These are phyloP conservation scores for Chrysanthemum lavandulifolium DNA, from an alignment of 129 eudicot genomes.

Conservation along the genomic window DNA sequence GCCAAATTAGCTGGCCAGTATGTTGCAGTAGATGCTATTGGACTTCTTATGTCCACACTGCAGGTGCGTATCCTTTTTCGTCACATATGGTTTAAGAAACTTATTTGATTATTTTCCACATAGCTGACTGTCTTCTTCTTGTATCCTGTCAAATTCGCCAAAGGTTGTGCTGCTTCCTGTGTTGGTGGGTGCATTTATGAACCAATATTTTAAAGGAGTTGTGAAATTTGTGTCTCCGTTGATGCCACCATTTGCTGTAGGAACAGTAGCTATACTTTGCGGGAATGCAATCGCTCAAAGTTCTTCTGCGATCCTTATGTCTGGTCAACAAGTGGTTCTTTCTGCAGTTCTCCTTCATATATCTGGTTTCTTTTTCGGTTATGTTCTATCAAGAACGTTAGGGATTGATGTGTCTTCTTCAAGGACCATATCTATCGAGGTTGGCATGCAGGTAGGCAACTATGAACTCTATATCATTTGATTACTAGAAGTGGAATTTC, in stretches of 20 bases:
- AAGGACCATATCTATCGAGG: slow-evolving; percentile 89
- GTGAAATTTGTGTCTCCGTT: slow-evolving; percentile 72
- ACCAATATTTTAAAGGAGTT: slow-evolving; percentile 70
- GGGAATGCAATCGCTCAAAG: slow-evolving; percentile 94
- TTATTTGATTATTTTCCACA: neutral
- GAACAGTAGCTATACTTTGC: slow-evolving; percentile 88
- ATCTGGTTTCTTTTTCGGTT: slow-evolving; percentile 84
- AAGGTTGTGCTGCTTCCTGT: slow-evolving; percentile 95
- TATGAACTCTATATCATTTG: neutral
- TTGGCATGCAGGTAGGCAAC: slow-evolving; percentile 89
- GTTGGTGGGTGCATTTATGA: slow-evolving; percentile 83
- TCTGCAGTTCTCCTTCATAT: slow-evolving; percentile 70
- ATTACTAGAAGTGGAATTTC: neutral
- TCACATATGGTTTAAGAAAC: neutral
- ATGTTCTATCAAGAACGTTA: slow-evolving; percentile 53
- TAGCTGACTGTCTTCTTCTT: neutral
- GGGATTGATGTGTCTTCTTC: slow-evolving; percentile 69
- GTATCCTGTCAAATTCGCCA: neutral
- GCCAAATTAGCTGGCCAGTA: slow-evolving; percentile 88
- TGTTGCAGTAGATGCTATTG: slow-evolving; percentile 87
- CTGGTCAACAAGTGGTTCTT: slow-evolving; percentile 76
- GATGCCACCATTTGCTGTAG: slow-evolving; percentile 92
- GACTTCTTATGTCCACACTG: slow-evolving; percentile 73
- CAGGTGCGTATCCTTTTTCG: slow-evolving; percentile 47
- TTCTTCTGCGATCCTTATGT: slow-evolving; percentile 77